Evolutionary conservation across 345 rosid species (phyloP), one percentile per base, ranked within the genome.

Genomic region (Erysimum cheiranthoides): DNA sequence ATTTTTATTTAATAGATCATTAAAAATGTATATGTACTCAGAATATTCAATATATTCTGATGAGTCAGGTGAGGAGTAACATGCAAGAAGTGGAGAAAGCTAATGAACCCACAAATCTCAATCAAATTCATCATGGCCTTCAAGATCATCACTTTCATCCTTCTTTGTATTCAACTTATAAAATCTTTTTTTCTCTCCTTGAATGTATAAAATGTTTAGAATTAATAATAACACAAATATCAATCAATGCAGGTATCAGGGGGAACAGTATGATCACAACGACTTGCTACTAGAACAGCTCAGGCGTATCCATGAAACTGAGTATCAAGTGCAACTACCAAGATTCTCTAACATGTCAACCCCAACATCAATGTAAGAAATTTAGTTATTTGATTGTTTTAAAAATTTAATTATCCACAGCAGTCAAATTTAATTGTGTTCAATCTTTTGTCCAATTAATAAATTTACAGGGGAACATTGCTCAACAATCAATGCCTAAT

Each of bases 41-140:
- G 12, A 4, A 14, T 46, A 30, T 45, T 45, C 5, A 66, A 14
- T 56, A 14, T 56, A 65, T 45, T 56, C 13, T 59, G 34, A 5
- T 67, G 61, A 75, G 4, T 49, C 36, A 75, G 78, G 59, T 66
- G 59, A 53, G 21, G 59, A 46, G 40, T n/a, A 49, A 60, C 49
- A 14, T 10, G 17, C 73, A 75, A 67, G 45, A 36, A 74, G 34
- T 46, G 51, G 78, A 38, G 34, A 47, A 25, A 36, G 18, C 58
- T 34, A 39, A 56, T 45, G 66, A 50, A 27, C 52, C 40, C 13
- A 16, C 73, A 50, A 57, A 74, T 66, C 17, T 43, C 72, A 65
- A n/a, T 56, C 59, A 11, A 25, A 10, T n/a, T 9, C 58, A 49
- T 2, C 53, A 51, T 62, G 62, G 70, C 45, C 34, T 42, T 63